Evolutionary conservation across 768 basidiomycete species (phyloP).

Genomic region (Chlorophyllum brunneum): DNA sequence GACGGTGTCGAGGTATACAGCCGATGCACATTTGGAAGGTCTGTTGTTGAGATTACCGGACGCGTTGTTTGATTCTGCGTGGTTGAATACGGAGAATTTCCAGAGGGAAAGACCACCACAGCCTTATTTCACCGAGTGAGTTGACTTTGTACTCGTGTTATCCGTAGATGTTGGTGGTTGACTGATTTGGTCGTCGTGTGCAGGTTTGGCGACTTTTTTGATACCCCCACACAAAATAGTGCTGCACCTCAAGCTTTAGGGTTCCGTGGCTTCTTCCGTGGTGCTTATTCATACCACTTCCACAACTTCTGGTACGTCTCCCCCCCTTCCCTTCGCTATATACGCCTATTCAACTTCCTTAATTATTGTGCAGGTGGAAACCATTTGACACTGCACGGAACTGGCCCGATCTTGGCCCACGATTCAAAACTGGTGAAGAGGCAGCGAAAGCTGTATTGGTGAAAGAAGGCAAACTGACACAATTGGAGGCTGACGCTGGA

Average conservation of each 20-base stretch:
- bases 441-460: conserved; percentile 45
- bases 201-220: conserved; percentile 83
- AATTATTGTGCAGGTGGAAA: conserved; percentile 98
- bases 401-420: conserved; percentile 84
- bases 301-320: conserved; percentile 81
- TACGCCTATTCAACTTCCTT: conserved; percentile 2
- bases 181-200: conserved; percentile 3
- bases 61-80: conserved; percentile 90
- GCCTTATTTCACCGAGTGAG: conserved; percentile 84
- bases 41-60: conserved; percentile 82
- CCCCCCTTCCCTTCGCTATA: background rate
- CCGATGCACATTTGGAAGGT: conserved; percentile 76
- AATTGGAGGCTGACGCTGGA: conserved; percentile 18
- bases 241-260: conserved; percentile 83
- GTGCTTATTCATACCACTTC: conserved; percentile 92
- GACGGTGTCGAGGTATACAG: conserved; percentile 82
- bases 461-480: conserved; percentile 24
- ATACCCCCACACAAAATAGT: conserved; percentile 62
- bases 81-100: conserved; percentile 88
- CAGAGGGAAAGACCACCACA: conserved; percentile 90
- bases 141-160: conserved; percentile 10
- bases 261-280: conserved; percentile 89
- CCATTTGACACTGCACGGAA: conserved; percentile 86
- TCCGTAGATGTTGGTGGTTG: background rate
- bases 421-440: conserved; percentile 74